Conservation (phyloP, 2,329 filamentous ascomycete species). For the Exophiala bonariae region DNA sequence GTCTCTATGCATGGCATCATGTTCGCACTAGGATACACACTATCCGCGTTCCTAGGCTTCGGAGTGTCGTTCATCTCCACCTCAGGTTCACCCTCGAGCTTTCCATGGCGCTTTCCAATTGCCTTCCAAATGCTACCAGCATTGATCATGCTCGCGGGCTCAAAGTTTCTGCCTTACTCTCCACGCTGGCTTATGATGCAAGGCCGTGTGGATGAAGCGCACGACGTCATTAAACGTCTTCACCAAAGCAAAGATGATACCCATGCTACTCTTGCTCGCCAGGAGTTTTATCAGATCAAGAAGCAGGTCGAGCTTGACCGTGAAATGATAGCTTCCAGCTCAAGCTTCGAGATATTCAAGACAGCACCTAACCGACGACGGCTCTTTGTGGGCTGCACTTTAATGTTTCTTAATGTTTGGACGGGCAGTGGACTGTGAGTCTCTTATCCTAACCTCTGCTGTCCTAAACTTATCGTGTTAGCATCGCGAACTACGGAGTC, state of each 20-base stretch:
- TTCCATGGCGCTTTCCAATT: constrained; percentile 34
- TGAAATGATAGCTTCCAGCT: constrained; percentile 32
- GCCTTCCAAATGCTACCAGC: constrained; percentile 45
- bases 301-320: constrained; percentile 45
- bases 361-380: constrained; percentile 42
- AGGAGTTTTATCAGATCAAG: constrained; percentile 46
- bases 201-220: constrained; percentile 43
- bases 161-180: constrained; percentile 50
- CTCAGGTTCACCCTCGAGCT: constrained; percentile 30
- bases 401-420: constrained; percentile 44
- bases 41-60: constrained; percentile 25
- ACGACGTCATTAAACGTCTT: constrained; percentile 42
- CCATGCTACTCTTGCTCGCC: constrained; percentile 38
- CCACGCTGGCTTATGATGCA: constrained; percentile 48
- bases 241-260: constrained; percentile 43
- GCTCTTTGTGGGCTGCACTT: constrained; percentile 39
- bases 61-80: constrained; percentile 26
- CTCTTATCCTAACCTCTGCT: too few relatives aligned
- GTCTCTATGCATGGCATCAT: constrained; percentile 27
- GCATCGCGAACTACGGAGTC: constrained; percentile 43
- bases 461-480: too few relatives aligned
- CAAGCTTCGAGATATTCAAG: constrained; percentile 43
- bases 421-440: too few relatives aligned
- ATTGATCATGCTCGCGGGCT: constrained; percentile 40
- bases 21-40: constrained; percentile 26